Evolutionary conservation across 495 filamentous ascomycete genomes (phyloP).

Genomic region (Articulospora tetracladia): DNA sequence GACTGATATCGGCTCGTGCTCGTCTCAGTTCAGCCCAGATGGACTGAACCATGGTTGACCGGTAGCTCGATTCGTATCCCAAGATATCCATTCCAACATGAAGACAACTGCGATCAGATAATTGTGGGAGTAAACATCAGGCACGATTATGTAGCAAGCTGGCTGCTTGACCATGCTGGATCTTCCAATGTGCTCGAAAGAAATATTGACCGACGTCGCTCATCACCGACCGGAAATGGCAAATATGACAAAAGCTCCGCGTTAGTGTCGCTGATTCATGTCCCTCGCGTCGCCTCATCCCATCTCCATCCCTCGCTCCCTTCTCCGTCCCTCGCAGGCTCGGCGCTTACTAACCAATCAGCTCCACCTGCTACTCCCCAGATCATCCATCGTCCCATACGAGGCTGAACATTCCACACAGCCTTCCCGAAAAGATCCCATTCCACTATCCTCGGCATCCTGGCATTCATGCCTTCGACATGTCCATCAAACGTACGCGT

Average conservation of each 20-base stretch:
- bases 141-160: too few relatives aligned
- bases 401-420: not conserved
- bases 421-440: not conserved
- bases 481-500: conserved; percentile 80
- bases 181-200: too few relatives aligned
- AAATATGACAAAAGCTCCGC: too few relatives aligned
- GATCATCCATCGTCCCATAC: not conserved
- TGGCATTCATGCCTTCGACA: conserved; percentile 31
- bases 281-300: too few relatives aligned
- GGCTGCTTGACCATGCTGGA: too few relatives aligned
- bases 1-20: not conserved
- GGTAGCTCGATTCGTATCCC: too few relatives aligned
- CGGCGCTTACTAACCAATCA: conserved; percentile 12
- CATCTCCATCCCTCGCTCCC: too few relatives aligned
- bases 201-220: too few relatives aligned
- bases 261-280: too few relatives aligned
- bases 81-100: too few relatives aligned
- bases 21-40: not conserved
- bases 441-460: not conserved
- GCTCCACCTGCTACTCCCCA: not conserved
- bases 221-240: too few relatives aligned
- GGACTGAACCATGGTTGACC: too few relatives aligned
- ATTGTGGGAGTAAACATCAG: not conserved
- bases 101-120: not conserved
- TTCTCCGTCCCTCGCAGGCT: not conserved